phyloP scores from a whole-genome alignment of 75 land plant genomes.

The Adiantum capillusveneris region DNA sequence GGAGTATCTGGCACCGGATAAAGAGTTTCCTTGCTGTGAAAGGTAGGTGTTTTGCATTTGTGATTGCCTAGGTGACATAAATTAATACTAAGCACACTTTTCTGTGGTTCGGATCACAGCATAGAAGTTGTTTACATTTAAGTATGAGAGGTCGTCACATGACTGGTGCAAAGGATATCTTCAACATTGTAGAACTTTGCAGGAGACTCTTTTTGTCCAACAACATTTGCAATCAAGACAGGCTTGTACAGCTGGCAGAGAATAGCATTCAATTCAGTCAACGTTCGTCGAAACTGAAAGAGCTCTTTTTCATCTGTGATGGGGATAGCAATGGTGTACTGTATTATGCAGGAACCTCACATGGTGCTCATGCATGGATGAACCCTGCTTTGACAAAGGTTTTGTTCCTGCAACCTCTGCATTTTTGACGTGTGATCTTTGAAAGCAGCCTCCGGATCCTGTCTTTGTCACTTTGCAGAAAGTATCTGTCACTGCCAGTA shows the following conservation, averaged over 20 bases:
- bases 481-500: constrained; percentile 70
- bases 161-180: too few species aligned
- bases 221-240: neutral
- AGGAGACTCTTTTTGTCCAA: neutral
- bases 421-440: neutral
- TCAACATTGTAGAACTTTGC: too few species aligned
- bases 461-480: constrained; percentile 36
- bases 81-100: too few species aligned
- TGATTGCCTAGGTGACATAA: too few species aligned
- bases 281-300: constrained; percentile 68
- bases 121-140: too few species aligned
- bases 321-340: constrained; percentile 93
- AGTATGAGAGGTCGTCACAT: too few species aligned
- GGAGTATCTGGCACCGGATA: constrained; percentile 24
- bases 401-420: neutral
- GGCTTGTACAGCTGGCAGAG: neutral
- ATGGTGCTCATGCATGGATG: constrained; percentile 87
- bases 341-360: constrained; percentile 85
- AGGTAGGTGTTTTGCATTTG: constrained; percentile 12
- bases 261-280: constrained; percentile 50
- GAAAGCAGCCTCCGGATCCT: neutral
- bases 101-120: too few species aligned
- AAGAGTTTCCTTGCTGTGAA: constrained; percentile 7
- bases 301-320: constrained; percentile 84
- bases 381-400: constrained; percentile 91